Evolutionary conservation across 805 yeast species (phyloP).

Genomic region (Teunomyces barrocoloradensis): DNA sequence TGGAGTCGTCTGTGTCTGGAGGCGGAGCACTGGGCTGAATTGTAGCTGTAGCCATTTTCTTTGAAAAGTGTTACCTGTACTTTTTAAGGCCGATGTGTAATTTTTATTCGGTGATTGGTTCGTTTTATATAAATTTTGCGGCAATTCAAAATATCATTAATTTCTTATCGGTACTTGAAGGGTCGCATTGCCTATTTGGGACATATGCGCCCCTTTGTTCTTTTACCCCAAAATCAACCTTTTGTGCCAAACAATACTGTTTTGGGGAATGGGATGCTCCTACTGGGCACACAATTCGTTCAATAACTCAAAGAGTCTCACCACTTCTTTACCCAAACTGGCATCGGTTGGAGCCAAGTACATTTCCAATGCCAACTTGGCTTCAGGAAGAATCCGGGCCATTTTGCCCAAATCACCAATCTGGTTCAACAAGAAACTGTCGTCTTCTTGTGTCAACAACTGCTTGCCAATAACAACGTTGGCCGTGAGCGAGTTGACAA

Average conservation of each 20-base stretch:
- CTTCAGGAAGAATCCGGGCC: constrained; percentile 33
- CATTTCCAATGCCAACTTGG: constrained; percentile 32
- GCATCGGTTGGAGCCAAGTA: constrained; percentile 34
- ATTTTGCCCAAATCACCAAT: constrained; percentile 15
- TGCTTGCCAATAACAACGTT: constrained; percentile 20
- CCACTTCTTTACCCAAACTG: constrained; percentile 36
- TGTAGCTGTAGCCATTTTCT: constrained; percentile 17
- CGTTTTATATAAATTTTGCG: constrained; percentile 3
- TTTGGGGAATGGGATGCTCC: background rate
- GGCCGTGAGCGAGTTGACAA: constrained; percentile 36
- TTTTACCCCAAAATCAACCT: background rate
- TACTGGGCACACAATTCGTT: constrained; percentile 10
- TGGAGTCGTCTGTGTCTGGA: constrained; percentile 10
- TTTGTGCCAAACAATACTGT: background rate
- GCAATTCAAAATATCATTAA: background rate
- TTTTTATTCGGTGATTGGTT: background rate
- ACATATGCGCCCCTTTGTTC: background rate
- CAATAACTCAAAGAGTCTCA: constrained; percentile 29
- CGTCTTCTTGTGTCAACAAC: constrained; percentile 12
- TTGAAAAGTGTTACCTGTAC: background rate
- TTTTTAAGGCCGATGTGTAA: background rate
- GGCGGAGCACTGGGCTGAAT: constrained; percentile 25
- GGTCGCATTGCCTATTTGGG: constrained; percentile 1
- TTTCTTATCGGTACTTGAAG: background rate
- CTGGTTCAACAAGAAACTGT: constrained; percentile 4